A percentile compares a stretch with the other conserved stretches of the same genome.
Conservation (phyloP, 768 basidiomycete species). For the Sutorius australiensis region DNA sequence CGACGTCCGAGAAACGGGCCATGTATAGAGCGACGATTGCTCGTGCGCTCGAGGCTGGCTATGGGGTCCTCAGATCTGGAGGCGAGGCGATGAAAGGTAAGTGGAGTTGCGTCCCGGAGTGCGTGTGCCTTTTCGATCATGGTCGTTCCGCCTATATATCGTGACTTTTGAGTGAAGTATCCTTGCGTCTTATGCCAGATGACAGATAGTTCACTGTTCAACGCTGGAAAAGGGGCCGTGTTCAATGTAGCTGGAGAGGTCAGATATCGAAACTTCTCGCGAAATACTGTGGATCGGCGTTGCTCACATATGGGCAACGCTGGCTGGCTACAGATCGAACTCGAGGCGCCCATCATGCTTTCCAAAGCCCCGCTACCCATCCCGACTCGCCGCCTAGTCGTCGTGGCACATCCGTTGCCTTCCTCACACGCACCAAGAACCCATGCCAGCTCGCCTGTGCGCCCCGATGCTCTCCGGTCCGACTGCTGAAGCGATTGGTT, state of each 20-base stretch:
- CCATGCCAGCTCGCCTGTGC: constrained; percentile 67
- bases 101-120: neutral
- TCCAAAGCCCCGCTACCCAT: constrained; percentile 70
- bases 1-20: constrained; percentile 57
- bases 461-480: constrained; percentile 61
- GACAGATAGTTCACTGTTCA: constrained; percentile 73
- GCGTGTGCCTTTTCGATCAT: neutral
- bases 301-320: neutral
- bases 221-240: constrained; percentile 75
- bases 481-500: constrained; percentile 60
- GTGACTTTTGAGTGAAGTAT: neutral
- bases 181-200: neutral
- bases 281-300: neutral
- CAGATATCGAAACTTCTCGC: neutral
- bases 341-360: constrained; percentile 78
- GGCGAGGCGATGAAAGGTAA: constrained; percentile 82
- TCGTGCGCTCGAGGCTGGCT: constrained; percentile 56
- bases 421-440: constrained; percentile 66
- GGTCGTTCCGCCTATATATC: neutral
- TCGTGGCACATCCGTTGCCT: constrained; percentile 60
- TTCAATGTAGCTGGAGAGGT: constrained; percentile 81
- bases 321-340: constrained; percentile 55
- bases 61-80: constrained; percentile 58
- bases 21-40: constrained; percentile 54
- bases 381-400: constrained; percentile 54